phyloP scores from a whole-genome alignment of 345 rosid species.

The Pugionium dolabratum region DNA sequence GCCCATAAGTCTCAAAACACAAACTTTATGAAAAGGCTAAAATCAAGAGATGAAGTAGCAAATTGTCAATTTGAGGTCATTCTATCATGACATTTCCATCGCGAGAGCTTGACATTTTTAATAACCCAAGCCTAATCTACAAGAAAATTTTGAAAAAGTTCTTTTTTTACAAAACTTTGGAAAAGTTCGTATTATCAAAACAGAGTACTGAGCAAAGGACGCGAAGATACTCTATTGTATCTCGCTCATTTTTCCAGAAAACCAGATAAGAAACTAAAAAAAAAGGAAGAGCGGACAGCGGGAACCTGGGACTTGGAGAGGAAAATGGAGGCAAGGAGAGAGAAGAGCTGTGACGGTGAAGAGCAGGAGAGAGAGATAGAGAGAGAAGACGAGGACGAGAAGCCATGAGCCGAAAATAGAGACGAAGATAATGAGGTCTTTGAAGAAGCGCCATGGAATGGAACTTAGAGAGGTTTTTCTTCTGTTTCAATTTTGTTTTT shows the following conservation, averaged over 20 bases:
- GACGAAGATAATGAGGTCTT: slow-evolving; percentile 35
- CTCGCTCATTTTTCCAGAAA: not conserved
- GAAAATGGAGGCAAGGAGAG: slow-evolving; percentile 39
- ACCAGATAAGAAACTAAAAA: not conserved
- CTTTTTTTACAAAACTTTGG: not conserved
- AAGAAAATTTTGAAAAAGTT: too few relatives aligned
- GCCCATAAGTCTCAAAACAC: too few relatives aligned
- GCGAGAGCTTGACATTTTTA: too few relatives aligned
- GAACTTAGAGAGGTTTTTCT: slow-evolving; percentile 6
- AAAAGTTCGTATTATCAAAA: not conserved
- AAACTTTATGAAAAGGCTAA: too few relatives aligned
- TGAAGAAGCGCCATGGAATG: slow-evolving; percentile 40
- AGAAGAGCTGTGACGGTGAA: slow-evolving; percentile 26
- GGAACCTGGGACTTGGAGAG: slow-evolving; percentile 56
- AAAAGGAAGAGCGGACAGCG: not conserved
- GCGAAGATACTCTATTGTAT: not conserved
- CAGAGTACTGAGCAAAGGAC: not conserved
- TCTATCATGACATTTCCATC: too few relatives aligned
- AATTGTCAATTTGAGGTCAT: too few relatives aligned
- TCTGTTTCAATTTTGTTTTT: not conserved
- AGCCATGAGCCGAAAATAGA: slow-evolving; percentile 37
- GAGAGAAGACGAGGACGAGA: slow-evolving; percentile 42
- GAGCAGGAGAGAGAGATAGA: slow-evolving; percentile 18
- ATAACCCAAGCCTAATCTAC: too few relatives aligned
- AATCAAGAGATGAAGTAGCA: too few relatives aligned